A percentile compares a stretch with the other conserved stretches of the same genome.
Conservation (phyloP, 306 rosid species). For the Sechiopsis laciniata region DNA sequence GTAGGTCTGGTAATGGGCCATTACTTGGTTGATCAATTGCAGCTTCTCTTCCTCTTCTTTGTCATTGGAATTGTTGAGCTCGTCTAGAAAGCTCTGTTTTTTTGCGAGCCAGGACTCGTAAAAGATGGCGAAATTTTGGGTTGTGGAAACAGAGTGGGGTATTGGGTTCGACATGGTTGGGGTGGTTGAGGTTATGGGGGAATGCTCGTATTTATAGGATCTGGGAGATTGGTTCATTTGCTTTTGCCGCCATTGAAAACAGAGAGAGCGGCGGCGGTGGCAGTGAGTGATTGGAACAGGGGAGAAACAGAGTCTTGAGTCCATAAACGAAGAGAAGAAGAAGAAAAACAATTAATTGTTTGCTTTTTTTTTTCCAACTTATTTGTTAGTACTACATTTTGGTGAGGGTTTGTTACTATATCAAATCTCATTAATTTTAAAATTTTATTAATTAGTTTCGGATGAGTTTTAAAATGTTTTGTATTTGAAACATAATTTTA, state of each 20-base stretch:
- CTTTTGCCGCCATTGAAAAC: background rate
- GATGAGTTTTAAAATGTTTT: no score
- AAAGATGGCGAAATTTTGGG: background rate
- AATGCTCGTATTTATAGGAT: background rate
- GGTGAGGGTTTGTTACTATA: no score
- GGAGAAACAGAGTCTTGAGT: no score
- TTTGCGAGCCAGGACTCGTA: background rate
- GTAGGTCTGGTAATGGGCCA: slow-evolving; percentile 36
- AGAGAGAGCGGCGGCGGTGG: no score
- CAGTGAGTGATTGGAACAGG: no score
- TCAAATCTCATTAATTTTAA: no score
- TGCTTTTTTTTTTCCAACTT: no score
- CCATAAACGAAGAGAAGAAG: no score
- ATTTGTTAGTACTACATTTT: no score
- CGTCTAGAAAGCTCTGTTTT: background rate
- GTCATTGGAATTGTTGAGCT: background rate
- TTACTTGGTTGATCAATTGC: slow-evolving; percentile 26
- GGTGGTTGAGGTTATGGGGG: background rate
- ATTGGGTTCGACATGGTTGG: background rate
- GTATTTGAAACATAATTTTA: no score
- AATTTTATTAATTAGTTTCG: no score
- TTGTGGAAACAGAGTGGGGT: background rate
- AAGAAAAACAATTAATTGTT: no score
- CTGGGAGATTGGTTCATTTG: background rate
- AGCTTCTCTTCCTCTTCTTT: background rate